Evolutionary conservation across 2,329 filamentous ascomycete species (phyloP), one percentile per base, ranked within the genome.

Genomic region (Ascochyta lentis): DNA sequence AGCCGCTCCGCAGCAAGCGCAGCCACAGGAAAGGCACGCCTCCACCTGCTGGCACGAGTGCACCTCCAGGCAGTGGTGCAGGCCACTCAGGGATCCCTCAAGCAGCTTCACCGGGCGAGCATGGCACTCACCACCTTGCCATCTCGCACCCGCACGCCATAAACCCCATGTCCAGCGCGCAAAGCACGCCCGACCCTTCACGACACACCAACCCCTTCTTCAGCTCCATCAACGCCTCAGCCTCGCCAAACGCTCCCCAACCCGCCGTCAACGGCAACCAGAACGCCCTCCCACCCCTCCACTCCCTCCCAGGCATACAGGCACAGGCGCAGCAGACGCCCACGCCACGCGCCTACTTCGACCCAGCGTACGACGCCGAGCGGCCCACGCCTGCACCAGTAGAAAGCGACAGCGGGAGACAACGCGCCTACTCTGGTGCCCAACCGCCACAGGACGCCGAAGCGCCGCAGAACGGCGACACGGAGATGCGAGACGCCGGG

Each of bases 1-100:
- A 92, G 76, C 89, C 89, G 27, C 79, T 92, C 61, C 85, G 89
- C 29, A 87, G 85, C 60, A 92, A 92, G 80, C 84, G 89, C 49
- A 87, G 87, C 56, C 87, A 91, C 68, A 61, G 64, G 29, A 72
- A 76, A 50, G 72, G 66, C 37, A 72, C 73, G 15, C 76, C 76
- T 8, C 68, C 74, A 15, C 51, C 65, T 6, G 59, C 55, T 10
- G 60, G 54, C 38, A 65, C 38, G 27, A 34, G 37, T 15, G 34
- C 33, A 4, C 40, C 34, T 1, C 48, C 48, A 37, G 40, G 27
- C 16, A 57, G 38, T 37, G 34, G 45, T 16, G 35, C 31, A 46
- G 49, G 29, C 4, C 44, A 49, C 13, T 29, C 57, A 15, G 59
- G 37, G 10, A 43, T 35, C 5, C 60, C 56, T 37, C 56, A 64